Percentiles rank a stretch among this genome's conserved stretches.
phyloP scores from a whole-genome alignment of 2,329 filamentous ascomycete genomes.

The Coniochaeta sp. region DNA sequence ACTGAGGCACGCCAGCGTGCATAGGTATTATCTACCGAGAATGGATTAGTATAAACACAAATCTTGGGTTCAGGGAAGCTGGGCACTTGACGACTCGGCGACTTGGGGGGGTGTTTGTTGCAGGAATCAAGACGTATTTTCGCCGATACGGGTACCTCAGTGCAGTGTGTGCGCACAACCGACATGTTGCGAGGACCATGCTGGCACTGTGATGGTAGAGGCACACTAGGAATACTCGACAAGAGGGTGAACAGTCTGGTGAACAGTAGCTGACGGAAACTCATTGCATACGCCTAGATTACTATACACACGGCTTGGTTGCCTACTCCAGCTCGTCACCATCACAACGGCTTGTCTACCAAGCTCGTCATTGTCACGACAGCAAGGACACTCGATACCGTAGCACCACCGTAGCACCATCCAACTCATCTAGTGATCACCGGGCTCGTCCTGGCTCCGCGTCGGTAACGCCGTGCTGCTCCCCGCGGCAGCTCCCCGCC shows the following conservation, averaged over 20 bases:
- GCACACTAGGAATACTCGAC: too few relatives aligned
- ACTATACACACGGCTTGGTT: background rate
- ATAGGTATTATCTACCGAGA: background rate
- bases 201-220: too few relatives aligned
- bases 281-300: background rate
- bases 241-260: background rate
- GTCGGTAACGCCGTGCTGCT: constrained; percentile 70
- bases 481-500: constrained; percentile 44
- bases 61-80: background rate
- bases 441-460: constrained; percentile 37
- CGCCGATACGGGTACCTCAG: too few relatives aligned
- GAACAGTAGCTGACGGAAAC: background rate
- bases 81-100: background rate
- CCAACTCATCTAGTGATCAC: constrained; percentile 8
- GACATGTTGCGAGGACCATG: too few relatives aligned
- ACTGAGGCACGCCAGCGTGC: background rate
- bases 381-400: background rate
- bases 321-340: too few relatives aligned
- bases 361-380: background rate
- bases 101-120: background rate
- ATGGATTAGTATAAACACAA: background rate
- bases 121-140: too few relatives aligned
- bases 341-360: background rate
- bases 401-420: background rate
- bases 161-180: too few relatives aligned